Evolutionary conservation across 2,329 filamentous ascomycete genomes (phyloP).

Genomic region (Ophiosphaerella narmari): DNA sequence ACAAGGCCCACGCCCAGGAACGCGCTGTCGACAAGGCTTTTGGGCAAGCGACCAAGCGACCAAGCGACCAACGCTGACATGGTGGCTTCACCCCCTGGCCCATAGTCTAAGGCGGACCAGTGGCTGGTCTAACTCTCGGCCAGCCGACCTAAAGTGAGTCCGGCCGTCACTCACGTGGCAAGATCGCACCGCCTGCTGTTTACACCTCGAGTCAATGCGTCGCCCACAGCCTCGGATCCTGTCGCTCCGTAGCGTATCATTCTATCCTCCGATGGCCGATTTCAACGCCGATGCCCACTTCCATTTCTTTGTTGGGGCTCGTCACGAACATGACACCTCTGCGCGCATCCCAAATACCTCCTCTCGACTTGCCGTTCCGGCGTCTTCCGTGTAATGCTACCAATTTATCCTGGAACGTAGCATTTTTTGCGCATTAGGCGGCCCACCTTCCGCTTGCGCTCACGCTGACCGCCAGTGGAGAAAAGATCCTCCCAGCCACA

Average conservation of each 20-base stretch:
- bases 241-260: conserved; percentile 8
- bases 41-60: conserved; percentile 12
- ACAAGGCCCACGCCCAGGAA: conserved; percentile 26
- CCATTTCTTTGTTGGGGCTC: conserved; percentile 6
- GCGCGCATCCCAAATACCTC: conserved; percentile 5
- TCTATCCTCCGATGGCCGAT: conserved; percentile 12
- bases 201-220: conserved; percentile 15
- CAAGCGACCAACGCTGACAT: conserved; percentile 33
- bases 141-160: conserved; percentile 21
- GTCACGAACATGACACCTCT: neutral
- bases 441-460: conserved; percentile 33
- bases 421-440: conserved; percentile 17
- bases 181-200: neutral
- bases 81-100: conserved; percentile 25
- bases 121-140: conserved; percentile 36
- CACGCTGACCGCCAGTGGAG: conserved; percentile 25
- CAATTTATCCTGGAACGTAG: conserved; percentile 2
- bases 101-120: conserved; percentile 23
- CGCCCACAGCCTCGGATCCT: conserved; percentile 17
- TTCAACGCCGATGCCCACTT: conserved; percentile 15
- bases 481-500: conserved; percentile 17
- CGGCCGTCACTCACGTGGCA: conserved; percentile 41
- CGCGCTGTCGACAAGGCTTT: conserved; percentile 22
- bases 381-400: neutral
- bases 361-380: neutral